Base-by-base conservation (phyloP, 768 basidiomycete genomes). In the Pluteus cervinus region DNA sequence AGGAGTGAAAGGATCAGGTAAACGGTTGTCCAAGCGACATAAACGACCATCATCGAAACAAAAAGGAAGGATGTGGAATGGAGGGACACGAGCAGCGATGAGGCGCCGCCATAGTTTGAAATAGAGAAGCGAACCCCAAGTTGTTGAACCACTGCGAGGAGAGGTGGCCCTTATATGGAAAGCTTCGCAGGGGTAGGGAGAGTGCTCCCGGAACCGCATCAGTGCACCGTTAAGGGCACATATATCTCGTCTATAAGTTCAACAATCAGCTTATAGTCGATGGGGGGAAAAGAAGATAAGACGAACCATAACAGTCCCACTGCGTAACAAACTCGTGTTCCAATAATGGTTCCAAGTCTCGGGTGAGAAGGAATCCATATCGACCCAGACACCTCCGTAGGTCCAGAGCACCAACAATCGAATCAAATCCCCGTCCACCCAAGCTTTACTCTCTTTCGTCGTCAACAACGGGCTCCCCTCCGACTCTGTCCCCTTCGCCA, bases 271-370 rank as follows among this genome's bases (percentile, higher is more conserved):
- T n/a, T n/a, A n/a, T n/a, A n/a, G n/a, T n/a, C n/a, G n/a, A n/a
- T n/a, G n/a, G n/a, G n/a, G n/a, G n/a, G n/a, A n/a, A n/a, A n/a
- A n/a, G n/a, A n/a, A n/a, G n/a, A n/a, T n/a, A n/a, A n/a, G n/a
- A n/a, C n/a, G n/a, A n/a, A 91, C 93, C 88, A 51, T 97, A 97
- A 57, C 94, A 97, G 54, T 99, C 94, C 94, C 94, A 99, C 52
- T 99, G 92, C 2, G 90, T 94, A 7, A 97, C 89, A 54, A 93
- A 99, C 59, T 99, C 94, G 51, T 89, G 85, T 56, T 96, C 93
- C 5, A 86, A 70, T 39, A 97, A 66, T 7, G 93, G 91, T 3
- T 80, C 68, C 23, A 98, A 63, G 61, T 92, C 87, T 38, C 94
- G 68, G 30, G 90, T 94, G 45, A 97, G 65, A 38, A 98, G 71